Evolutionary conservation across 1,284 basidiomycete genomes (phyloP).

Genomic region (Cryptococcus sp.): DNA sequence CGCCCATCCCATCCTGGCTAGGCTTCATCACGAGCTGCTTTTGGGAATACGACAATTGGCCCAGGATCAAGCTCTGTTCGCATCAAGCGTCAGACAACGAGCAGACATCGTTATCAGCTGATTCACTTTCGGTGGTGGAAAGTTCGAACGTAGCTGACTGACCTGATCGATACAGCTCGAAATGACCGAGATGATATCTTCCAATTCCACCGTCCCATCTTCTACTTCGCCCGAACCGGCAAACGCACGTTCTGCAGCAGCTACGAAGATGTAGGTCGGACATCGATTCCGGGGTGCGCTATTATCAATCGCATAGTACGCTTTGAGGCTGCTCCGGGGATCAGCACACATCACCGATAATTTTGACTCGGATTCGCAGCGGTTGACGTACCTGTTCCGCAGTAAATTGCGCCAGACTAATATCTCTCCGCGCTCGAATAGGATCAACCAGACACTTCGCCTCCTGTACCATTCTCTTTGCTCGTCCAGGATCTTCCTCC

Average conservation of each 20-base stretch:
- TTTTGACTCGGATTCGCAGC: no score
- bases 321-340: conserved; percentile 23
- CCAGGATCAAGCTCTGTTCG: conserved; percentile 40
- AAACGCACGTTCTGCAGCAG: conserved; percentile 33
- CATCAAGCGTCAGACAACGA: background rate
- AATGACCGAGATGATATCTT: conserved; percentile 49
- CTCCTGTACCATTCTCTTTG: conserved; percentile 50
- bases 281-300: conserved; percentile 31
- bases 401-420: conserved; percentile 55
- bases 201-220: conserved; percentile 37
- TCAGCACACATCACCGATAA: conserved; percentile 4
- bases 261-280: conserved; percentile 45
- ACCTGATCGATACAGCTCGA: conserved; percentile 52
- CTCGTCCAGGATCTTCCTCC: conserved; percentile 41
- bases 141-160: conserved; percentile 17
- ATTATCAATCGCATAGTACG: conserved; percentile 32
- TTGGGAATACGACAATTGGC: conserved; percentile 45
- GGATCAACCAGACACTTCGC: conserved; percentile 50
- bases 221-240: conserved; percentile 44
- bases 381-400: conserved; percentile 44
- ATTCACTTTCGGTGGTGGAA: no score
- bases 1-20: conserved; percentile 40
- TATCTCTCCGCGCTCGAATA: conserved; percentile 54
- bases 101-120: no score
- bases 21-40: conserved; percentile 42